A percentile compares a stretch with the other conserved stretches of the same genome.
These are phyloP conservation scores for Typha latifolia DNA, from an alignment of 176 grass and related monocot species.

Conservation along the genomic window DNA sequence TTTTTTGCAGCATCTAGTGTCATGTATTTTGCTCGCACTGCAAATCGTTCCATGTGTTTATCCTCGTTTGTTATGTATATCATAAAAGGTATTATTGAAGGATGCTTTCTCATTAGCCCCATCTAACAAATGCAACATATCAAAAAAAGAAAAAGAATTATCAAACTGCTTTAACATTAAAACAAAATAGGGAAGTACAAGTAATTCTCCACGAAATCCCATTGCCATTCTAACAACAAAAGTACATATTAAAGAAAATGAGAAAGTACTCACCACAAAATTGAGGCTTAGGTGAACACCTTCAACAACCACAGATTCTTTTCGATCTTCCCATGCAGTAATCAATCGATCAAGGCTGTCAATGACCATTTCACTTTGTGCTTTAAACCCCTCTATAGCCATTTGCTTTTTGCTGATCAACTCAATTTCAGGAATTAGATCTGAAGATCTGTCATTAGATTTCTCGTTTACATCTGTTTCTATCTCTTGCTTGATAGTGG, in stretches of 20 bases:
- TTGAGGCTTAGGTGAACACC: constrained; percentile 97
- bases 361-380: constrained; percentile 95
- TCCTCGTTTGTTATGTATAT: constrained; percentile 79
- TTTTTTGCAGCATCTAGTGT: constrained; percentile 77
- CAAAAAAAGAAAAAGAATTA: neutral
- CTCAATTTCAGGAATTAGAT: constrained; percentile 7
- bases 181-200: too few species aligned
- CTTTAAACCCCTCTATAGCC: constrained; percentile 89
- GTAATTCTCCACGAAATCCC: too few species aligned
- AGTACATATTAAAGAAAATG: neutral
- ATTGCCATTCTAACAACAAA: neutral
- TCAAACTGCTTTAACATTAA: too few species aligned
- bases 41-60: constrained; percentile 90
- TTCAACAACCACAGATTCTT: constrained; percentile 82
- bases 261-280: constrained; percentile 70
- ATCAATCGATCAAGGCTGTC: constrained; percentile 87
- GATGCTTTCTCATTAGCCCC: constrained; percentile 94
- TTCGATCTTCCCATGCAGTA: constrained; percentile 73
- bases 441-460: constrained; percentile 24
- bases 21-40: constrained; percentile 95
- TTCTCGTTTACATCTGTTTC: constrained; percentile 24
- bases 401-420: constrained; percentile 78
- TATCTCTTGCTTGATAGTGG: constrained; percentile 23
- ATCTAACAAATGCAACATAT: constrained; percentile 46
- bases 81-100: constrained; percentile 91